Percentiles rank a stretch among this genome's conserved stretches.
Evolutionary conservation across 441 rosid genomes (phyloP).

Genomic region (Croton setiger): DNA sequence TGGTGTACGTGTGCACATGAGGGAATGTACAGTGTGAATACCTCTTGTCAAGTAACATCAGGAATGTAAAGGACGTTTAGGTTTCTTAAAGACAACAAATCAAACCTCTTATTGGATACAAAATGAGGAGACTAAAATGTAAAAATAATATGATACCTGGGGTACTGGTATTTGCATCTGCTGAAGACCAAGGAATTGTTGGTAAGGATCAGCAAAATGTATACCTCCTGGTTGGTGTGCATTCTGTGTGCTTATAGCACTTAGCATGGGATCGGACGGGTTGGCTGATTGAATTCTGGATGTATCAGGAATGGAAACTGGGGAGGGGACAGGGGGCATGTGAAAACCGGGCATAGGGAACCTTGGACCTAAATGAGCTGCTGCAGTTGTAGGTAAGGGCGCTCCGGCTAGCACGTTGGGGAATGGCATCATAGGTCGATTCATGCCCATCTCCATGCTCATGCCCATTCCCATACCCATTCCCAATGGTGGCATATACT

Average conservation of each 20-base stretch:
- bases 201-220: slow-evolving; percentile 59
- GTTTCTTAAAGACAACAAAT: slow-evolving; percentile 9
- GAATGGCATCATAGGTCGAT: slow-evolving; percentile 66
- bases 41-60: not conserved
- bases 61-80: not conserved
- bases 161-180: slow-evolving; percentile 49
- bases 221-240: slow-evolving; percentile 39
- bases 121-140: slow-evolving; percentile 10
- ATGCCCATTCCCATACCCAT: slow-evolving; percentile 57
- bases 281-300: slow-evolving; percentile 44
- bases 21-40: not conserved
- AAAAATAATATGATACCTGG: slow-evolving; percentile 39
- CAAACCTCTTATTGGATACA: slow-evolving; percentile 5
- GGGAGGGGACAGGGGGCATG: slow-evolving; percentile 43
- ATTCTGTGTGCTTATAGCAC: slow-evolving; percentile 38
- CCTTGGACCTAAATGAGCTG: slow-evolving; percentile 52
- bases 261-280: slow-evolving; percentile 46
- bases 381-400: slow-evolving; percentile 47
- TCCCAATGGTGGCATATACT: slow-evolving; percentile 68
- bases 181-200: slow-evolving; percentile 55
- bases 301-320: slow-evolving; percentile 38
- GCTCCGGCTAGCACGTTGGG: slow-evolving; percentile 59
- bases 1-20: not conserved
- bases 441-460: slow-evolving; percentile 67
- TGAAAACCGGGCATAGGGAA: slow-evolving; percentile 55